Conservation (phyloP, 257 asterid species). For the Euphrasia confusa region DNA sequence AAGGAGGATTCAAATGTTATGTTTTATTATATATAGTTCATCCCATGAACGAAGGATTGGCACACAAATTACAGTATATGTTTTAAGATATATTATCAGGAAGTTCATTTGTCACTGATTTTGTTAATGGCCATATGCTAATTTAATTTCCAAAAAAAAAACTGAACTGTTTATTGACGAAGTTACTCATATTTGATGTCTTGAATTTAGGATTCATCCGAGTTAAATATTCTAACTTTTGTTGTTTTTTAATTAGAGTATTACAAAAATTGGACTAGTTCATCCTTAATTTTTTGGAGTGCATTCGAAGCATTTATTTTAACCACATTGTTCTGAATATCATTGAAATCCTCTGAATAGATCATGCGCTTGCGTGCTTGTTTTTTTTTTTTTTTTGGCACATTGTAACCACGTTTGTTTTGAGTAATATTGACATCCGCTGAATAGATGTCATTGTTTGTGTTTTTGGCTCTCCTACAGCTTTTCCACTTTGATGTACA, state of each 20-base stretch:
- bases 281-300: background rate
- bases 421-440: too few species aligned
- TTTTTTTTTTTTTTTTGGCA: too few species aligned
- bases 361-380: too few species aligned
- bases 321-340: too few species aligned
- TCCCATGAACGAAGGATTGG: too few species aligned
- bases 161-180: background rate
- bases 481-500: slow-evolving; percentile 99
- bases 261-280: background rate
- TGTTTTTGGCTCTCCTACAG: slow-evolving; percentile 36
- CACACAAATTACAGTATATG: background rate
- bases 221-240: background rate
- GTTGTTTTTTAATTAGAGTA: background rate
- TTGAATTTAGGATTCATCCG: background rate
- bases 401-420: too few species aligned
- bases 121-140: background rate
- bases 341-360: too few species aligned
- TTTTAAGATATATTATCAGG: background rate
- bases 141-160: background rate
- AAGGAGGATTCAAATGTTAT: too few species aligned
- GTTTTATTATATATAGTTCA: too few species aligned
- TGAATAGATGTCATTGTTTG: background rate
- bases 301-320: too few species aligned
- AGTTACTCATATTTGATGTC: background rate
- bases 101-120: background rate